Evolutionary conservation across 2,329 filamentous ascomycete genomes (phyloP).

Genomic region (Aspergillus latus): DNA sequence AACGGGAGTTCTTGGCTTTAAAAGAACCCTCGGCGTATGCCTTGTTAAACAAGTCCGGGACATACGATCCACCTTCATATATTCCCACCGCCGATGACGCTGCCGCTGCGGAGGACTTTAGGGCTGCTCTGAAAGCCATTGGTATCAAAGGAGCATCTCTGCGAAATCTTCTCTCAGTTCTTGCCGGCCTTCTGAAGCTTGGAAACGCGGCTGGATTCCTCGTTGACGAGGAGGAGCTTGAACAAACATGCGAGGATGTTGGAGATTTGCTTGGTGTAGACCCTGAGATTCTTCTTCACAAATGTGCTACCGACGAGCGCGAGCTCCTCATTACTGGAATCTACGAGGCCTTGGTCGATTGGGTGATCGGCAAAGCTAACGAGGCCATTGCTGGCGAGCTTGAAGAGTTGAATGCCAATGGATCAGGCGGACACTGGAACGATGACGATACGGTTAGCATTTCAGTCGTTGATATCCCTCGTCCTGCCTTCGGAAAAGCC

Average conservation of each 20-base stretch:
- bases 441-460: constrained; percentile 82
- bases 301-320: constrained; percentile 82
- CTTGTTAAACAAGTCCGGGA: constrained; percentile 77
- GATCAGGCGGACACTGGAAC: constrained; percentile 60
- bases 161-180: constrained; percentile 77
- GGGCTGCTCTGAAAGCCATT: constrained; percentile 80
- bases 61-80: constrained; percentile 82
- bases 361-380: constrained; percentile 88
- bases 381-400: constrained; percentile 77
- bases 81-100: constrained; percentile 90
- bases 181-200: constrained; percentile 85
- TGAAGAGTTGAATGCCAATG: constrained; percentile 61
- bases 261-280: constrained; percentile 82
- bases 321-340: constrained; percentile 78
- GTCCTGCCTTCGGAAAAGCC: constrained; percentile 78
- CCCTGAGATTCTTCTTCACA: constrained; percentile 73
- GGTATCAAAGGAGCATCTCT: constrained; percentile 87
- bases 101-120: constrained; percentile 90
- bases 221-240: constrained; percentile 78
- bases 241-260: constrained; percentile 87
- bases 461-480: constrained; percentile 82
- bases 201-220: constrained; percentile 85
- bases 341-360: constrained; percentile 93
- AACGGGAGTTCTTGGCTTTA: constrained; percentile 83
- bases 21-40: constrained; percentile 74